Evolutionary conservation across 1,284 basidiomycete genomes (phyloP).

Genomic region (Moniliella sp.): DNA sequence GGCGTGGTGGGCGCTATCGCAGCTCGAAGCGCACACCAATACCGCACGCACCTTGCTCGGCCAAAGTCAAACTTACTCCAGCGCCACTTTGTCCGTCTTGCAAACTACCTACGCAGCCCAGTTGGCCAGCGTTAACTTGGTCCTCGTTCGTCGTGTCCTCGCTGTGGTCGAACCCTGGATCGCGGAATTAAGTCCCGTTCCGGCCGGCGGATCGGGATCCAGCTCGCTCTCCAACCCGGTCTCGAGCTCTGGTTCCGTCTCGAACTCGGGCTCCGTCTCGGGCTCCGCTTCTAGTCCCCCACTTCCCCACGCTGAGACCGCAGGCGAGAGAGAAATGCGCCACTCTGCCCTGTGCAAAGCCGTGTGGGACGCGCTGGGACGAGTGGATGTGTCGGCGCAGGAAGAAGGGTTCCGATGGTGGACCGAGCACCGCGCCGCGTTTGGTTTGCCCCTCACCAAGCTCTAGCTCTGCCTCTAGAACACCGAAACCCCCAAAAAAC

Average conservation of each 20-base stretch:
- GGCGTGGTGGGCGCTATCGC: constrained; percentile 21
- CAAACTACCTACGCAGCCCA: constrained; percentile 13
- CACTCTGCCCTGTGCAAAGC: constrained; percentile 12
- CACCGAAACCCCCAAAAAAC: too few species aligned
- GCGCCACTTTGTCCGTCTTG: constrained; percentile 5
- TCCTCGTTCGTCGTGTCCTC: constrained; percentile 21
- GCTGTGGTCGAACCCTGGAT: constrained; percentile 13
- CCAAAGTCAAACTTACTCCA: constrained; percentile 1
- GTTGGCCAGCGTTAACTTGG: constrained; percentile 23
- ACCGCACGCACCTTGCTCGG: constrained; percentile 1
- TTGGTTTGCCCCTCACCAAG: too few species aligned
- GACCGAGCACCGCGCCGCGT: constrained; percentile 15
- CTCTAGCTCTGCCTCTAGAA: too few species aligned
- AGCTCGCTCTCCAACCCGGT: constrained; percentile 1
- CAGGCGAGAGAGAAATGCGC: too few species aligned
- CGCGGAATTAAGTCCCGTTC: neutral
- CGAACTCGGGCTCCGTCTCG: too few species aligned
- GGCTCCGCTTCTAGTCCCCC: too few species aligned
- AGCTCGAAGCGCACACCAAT: constrained; percentile 10
- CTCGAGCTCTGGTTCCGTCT: too few species aligned
- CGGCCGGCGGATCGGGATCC: neutral
- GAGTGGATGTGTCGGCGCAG: constrained; percentile 21
- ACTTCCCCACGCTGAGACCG: too few species aligned
- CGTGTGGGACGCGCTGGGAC: constrained; percentile 16
- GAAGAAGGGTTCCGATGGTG: constrained; percentile 29